These are phyloP conservation scores for Paspalum notatum DNA, from an alignment of 176 grass and related monocot species.

Conservation along the genomic window DNA sequence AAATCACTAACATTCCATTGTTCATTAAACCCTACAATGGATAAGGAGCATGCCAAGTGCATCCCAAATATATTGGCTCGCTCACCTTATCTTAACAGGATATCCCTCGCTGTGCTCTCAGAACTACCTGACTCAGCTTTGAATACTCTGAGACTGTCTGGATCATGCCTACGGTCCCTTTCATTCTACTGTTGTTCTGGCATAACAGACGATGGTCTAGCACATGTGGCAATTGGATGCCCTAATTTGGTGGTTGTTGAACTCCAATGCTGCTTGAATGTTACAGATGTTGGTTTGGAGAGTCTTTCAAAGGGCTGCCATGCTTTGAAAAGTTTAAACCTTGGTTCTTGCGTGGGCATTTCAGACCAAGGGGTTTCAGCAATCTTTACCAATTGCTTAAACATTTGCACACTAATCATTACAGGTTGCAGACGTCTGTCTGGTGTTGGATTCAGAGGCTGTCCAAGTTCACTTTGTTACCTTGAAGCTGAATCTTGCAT, in stretches of 20 bases:
- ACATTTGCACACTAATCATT: constrained; percentile 60
- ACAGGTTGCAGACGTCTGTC: constrained; percentile 67
- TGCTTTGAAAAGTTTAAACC: constrained; percentile 72
- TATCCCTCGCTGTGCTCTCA: constrained; percentile 63
- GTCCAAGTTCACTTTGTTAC: constrained; percentile 60
- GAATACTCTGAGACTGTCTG: constrained; percentile 42
- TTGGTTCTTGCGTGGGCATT: constrained; percentile 60
- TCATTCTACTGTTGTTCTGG: constrained; percentile 83
- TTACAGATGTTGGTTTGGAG: constrained; percentile 76
- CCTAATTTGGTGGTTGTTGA: constrained; percentile 78
- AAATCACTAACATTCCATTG: constrained; percentile 68
- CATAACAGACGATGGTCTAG: constrained; percentile 69
- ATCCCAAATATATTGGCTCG: constrained; percentile 63
- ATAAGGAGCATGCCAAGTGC: constrained; percentile 58
- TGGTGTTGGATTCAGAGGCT: constrained; percentile 71
- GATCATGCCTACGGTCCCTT: constrained; percentile 65
- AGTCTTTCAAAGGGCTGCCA: constrained; percentile 60
- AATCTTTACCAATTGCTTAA: constrained; percentile 52
- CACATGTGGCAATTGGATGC: constrained; percentile 56
- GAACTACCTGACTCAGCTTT: constrained; percentile 73
- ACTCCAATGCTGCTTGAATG: constrained; percentile 69
- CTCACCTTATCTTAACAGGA: constrained; percentile 57
- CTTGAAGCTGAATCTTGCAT: constrained; percentile 86
- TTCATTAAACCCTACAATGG: constrained; percentile 64
- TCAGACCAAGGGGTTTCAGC: constrained; percentile 72